Evolutionary conservation across 148 eudicot genomes (phyloP).

Genomic region (Cornus florida): DNA sequence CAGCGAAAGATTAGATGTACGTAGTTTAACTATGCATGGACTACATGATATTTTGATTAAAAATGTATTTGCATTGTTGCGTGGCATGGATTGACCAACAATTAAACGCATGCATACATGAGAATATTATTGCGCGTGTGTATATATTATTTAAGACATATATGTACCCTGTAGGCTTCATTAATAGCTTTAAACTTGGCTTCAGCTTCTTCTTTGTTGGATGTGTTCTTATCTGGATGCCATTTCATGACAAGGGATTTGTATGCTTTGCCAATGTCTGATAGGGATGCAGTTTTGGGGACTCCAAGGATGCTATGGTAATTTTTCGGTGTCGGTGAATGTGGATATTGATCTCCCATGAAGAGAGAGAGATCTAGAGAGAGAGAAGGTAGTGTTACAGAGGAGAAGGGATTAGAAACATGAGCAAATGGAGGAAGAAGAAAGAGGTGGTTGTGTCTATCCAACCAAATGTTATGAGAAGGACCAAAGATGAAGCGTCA

Average conservation of each 20-base stretch:
- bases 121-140: too few relatives aligned
- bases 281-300: slow-evolving; percentile 50
- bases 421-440: neutral
- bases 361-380: neutral
- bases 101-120: too few relatives aligned
- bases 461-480: slow-evolving; percentile 9
- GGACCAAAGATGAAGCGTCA: slow-evolving; percentile 8
- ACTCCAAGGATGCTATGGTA: slow-evolving; percentile 33
- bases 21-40: too few relatives aligned
- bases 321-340: slow-evolving; percentile 13
- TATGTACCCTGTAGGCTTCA: slow-evolving; percentile 51
- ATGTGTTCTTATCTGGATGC: slow-evolving; percentile 54
- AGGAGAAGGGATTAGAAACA: too few relatives aligned
- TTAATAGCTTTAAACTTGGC: slow-evolving; percentile 37
- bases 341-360: slow-evolving; percentile 39
- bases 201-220: slow-evolving; percentile 39
- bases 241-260: slow-evolving; percentile 67
- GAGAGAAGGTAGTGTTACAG: too few relatives aligned
- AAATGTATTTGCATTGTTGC: too few relatives aligned
- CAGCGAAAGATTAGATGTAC: too few relatives aligned
- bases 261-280: slow-evolving; percentile 72
- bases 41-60: too few relatives aligned
- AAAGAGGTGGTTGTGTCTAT: neutral
- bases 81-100: too few relatives aligned
- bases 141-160: neutral